These are phyloP conservation scores for Mycena albidolilacea DNA, from an alignment of 768 basidiomycete species.

Conservation along the genomic window DNA sequence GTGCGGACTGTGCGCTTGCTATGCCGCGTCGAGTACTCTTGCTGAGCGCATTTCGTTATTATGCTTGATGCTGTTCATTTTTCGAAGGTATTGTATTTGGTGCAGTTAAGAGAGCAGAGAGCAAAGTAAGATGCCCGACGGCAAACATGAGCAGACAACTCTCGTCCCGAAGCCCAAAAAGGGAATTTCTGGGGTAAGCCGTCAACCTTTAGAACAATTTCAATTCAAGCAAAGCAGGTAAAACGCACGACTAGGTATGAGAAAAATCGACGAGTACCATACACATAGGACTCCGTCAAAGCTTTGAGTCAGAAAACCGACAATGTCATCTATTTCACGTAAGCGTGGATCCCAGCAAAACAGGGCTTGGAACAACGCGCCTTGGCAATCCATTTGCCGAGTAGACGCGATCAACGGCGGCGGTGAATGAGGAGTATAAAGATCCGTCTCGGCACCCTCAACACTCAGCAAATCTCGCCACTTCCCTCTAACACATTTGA, in stretches of 20 bases:
- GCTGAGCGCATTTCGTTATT: not conserved
- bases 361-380: no score
- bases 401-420: no score
- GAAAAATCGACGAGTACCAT: no score
- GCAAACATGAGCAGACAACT: not conserved
- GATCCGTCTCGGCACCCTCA: not conserved
- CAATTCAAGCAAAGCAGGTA: not conserved
- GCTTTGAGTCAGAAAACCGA: no score
- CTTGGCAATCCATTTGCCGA: no score
- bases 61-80: not conserved
- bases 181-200: not conserved
- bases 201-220: no score
- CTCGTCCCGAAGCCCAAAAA: not conserved
- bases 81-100: not conserved
- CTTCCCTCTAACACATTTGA: not conserved
- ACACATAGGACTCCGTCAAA: no score
- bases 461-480: not conserved
- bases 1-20: not conserved
- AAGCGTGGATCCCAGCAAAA: no score
- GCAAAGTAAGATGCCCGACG: not conserved
- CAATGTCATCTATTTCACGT: no score
- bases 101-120: no score
- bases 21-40: not conserved
- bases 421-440: not conserved
- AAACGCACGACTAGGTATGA: not conserved